Base-by-base conservation (phyloP, 1,139 yeast species). In the Blastobotrys buckinghamii region DNA sequence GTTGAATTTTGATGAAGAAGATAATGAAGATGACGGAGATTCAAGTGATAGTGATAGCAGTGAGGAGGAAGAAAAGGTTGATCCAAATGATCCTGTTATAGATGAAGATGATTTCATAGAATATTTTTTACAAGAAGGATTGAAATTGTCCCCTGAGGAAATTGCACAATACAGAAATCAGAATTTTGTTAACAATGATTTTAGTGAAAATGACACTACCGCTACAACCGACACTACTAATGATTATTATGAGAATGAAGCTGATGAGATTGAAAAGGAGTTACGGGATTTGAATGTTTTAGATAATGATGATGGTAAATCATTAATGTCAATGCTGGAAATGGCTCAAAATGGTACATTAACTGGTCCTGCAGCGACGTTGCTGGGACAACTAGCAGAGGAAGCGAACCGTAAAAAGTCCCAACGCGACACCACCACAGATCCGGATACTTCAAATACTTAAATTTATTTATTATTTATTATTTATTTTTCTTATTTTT, bases 41-140 rank as follows among this genome's bases (percentile, higher is more conserved):
- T 37, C 39, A n/a, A 42, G 42, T 13, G 26, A 27, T 19, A 33
- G 39, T 16, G 39, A 32, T 30, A 44, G 37, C 33, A 39, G 48
- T 32, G 50, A 41, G 6, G 43, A 40, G 22, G 52, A 48, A 17
- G 61, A 60, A 1, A 54, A 52, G 2, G 16, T 39, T 6, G 55
- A 51, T 22, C 46, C 44, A 6, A 55, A 33, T 15, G 68, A 68
- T 39, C 64, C 71, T 6, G 74, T 66, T 44, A 74, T 80, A 13
- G 78, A 75, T 56, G 83, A 78, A 51, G 87, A 82, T 58, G 86
- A 80, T 58, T 79, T 81, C 61, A 73, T 80, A 59, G 84, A 79
- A 60, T 79, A 70, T 59, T 76, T 80, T 59, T 64, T 78, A 32
- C 71, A 71, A 47, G 76, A 77, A 36, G 85, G 79, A 0, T 60